Evolutionary conservation across 495 filamentous ascomycete species (phyloP), one percentile per base, ranked within the genome.

Genomic region (Penicillium daleae): DNA sequence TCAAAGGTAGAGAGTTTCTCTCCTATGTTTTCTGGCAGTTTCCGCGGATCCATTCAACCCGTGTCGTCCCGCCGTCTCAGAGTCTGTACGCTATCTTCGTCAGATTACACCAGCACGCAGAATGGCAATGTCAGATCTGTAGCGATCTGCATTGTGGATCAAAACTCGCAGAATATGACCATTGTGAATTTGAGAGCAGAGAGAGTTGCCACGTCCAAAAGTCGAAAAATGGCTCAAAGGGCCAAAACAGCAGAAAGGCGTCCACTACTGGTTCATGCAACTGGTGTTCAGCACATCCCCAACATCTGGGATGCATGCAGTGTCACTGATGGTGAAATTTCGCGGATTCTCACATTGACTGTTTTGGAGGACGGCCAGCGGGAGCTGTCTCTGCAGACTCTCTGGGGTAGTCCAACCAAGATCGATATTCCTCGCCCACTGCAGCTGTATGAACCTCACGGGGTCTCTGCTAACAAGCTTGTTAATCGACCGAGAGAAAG

Each of bases 281-380:
- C 73, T 19, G 71, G 74, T 13, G 72, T 81, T 27, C 78, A 78
- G 42, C 74, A 78, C 65, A 67, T 70, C 17, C 68, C 78, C 24
- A 86, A 85, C 60, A 83, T 94, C 5, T 82, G 87, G 37, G 92
- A 95, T 75, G 90, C 89, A 27, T 90, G 88, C 66, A 90, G 86
- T 67, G 72, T 95, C 56, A 80, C 83, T 5, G 92, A 95, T 74
- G 86, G 88, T 12, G 81, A 81, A 0, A 76, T 87, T 26, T 87
- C 89, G 13, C 84, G 87, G 37, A 86, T 94, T 42, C 74, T 94
- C 15, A 85, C 90, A 26, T 79, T 96, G 21, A 87, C 84, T n/a
- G 82, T 86, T 59, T 83, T 83, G 27, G 82, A 80, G n/a, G 74
- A 83, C 60, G 87, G 87, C 8, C 80, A 82, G 26, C 84, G 85